These are phyloP conservation scores for Zalaria sp. DNA, from an alignment of 2,329 filamentous ascomycete species.

Conservation along the genomic window DNA sequence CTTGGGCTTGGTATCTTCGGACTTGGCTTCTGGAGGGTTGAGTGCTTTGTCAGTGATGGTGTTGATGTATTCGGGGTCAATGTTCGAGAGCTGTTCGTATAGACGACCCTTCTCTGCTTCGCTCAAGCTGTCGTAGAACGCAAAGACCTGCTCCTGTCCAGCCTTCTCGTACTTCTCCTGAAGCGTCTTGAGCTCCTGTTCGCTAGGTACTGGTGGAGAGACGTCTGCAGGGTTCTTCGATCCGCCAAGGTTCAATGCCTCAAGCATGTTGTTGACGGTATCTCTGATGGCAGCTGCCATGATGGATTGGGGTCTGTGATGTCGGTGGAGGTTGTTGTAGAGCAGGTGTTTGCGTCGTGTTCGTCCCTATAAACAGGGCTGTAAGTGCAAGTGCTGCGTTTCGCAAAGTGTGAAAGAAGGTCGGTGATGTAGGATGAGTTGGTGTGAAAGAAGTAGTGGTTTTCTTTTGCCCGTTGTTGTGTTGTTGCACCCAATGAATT, in stretches of 20 bases:
- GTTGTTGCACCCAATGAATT: too few relatives aligned
- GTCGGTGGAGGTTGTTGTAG: neutral
- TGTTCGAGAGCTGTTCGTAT: conserved; percentile 65
- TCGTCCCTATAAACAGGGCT: too few relatives aligned
- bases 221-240: conserved; percentile 16
- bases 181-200: conserved; percentile 53
- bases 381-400: too few relatives aligned
- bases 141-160: conserved; percentile 68
- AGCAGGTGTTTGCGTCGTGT: too few relatives aligned
- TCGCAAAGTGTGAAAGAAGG: too few relatives aligned
- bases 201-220: conserved; percentile 39
- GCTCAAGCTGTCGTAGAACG: conserved; percentile 72
- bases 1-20: conserved; percentile 34
- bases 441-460: too few relatives aligned
- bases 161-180: conserved; percentile 60
- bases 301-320: conserved; percentile 3
- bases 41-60: conserved; percentile 70
- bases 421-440: too few relatives aligned
- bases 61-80: conserved; percentile 81
- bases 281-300: conserved; percentile 29
- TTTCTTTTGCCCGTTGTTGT: too few relatives aligned
- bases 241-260: conserved; percentile 25
- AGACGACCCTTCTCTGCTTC: conserved; percentile 60
- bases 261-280: conserved; percentile 23
- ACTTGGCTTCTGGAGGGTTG: conserved; percentile 52